Evolutionary conservation across 331 rosid species (phyloP).

Genomic region (Erythrophleum ivorense): DNA sequence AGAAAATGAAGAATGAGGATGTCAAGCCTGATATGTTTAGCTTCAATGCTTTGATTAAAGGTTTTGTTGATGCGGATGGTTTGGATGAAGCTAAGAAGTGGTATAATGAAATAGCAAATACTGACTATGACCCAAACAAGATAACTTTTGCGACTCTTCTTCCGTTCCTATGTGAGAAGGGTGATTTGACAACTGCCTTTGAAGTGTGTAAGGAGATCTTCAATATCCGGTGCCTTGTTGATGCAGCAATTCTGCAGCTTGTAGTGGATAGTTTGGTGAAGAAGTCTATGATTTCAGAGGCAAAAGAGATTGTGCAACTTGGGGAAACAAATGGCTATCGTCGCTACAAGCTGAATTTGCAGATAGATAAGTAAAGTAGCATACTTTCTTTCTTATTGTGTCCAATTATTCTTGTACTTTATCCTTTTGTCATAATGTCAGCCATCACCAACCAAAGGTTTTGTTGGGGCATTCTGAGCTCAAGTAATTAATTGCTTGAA

Average conservation of each 20-base stretch:
- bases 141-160: conserved; percentile 51
- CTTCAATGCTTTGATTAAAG: conserved; percentile 71
- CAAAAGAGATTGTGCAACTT: conserved; percentile 55
- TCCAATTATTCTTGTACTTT: conserved; percentile 32
- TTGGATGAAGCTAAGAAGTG: conserved; percentile 68
- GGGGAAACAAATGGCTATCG: conserved; percentile 55
- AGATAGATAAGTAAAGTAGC: conserved; percentile 42
- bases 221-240: conserved; percentile 45
- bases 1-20: conserved; percentile 57
- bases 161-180: conserved; percentile 72
- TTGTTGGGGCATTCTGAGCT: conserved; percentile 34
- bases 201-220: conserved; percentile 60
- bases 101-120: conserved; percentile 56
- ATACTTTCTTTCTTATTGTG: conserved; percentile 13
- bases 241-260: conserved; percentile 55
- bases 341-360: conserved; percentile 56
- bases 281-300: conserved; percentile 58
- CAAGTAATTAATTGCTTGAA: conserved; percentile 18
- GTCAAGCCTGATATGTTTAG: conserved; percentile 61
- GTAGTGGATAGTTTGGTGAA: conserved; percentile 66
- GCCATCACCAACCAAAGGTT: not conserved
- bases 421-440: conserved; percentile 39
- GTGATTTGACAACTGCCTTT: conserved; percentile 60
- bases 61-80: conserved; percentile 59
- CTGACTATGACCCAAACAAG: conserved; percentile 50